Conservation (phyloP, 129 eudicot species). For the Artemisia annua region DNA sequence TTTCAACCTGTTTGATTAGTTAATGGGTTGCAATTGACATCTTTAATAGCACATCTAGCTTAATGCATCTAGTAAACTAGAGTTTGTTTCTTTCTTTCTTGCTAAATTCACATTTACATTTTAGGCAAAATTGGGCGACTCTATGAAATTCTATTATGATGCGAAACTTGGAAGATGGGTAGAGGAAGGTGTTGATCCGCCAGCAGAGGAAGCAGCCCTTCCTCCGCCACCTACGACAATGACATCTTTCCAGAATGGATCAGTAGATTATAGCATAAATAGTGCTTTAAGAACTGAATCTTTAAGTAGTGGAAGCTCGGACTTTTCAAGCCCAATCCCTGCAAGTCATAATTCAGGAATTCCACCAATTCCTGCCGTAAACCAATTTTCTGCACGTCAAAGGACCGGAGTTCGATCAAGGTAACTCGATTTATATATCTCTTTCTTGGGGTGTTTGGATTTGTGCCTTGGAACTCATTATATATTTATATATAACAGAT, state of each 20-base stretch:
- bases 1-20: not conserved
- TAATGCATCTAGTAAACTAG: not conserved
- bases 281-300: slow-evolving; percentile 56
- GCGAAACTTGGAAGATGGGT: slow-evolving; percentile 95
- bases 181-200: slow-evolving; percentile 88
- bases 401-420: slow-evolving; percentile 88
- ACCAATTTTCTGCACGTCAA: slow-evolving; percentile 92
- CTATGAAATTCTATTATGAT: slow-evolving; percentile 87
- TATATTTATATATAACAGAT: no score
- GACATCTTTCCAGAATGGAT: slow-evolving; percentile 61
- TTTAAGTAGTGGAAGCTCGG: slow-evolving; percentile 54
- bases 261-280: slow-evolving; percentile 62
- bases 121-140: slow-evolving; percentile 91
- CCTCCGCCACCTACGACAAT: slow-evolving; percentile 84
- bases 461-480: not conserved
- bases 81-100: not conserved
- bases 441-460: not conserved
- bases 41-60: slow-evolving; percentile 8
- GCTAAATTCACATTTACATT: slow-evolving; percentile 14
- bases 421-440: slow-evolving; percentile 24
- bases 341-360: slow-evolving; percentile 59
- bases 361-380: slow-evolving; percentile 82
- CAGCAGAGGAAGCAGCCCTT: slow-evolving; percentile 77
- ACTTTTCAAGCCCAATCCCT: slow-evolving; percentile 52
- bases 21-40: not conserved